phyloP scores from a whole-genome alignment of 2,329 filamentous ascomycete species.

The Beauveria asiatica region DNA sequence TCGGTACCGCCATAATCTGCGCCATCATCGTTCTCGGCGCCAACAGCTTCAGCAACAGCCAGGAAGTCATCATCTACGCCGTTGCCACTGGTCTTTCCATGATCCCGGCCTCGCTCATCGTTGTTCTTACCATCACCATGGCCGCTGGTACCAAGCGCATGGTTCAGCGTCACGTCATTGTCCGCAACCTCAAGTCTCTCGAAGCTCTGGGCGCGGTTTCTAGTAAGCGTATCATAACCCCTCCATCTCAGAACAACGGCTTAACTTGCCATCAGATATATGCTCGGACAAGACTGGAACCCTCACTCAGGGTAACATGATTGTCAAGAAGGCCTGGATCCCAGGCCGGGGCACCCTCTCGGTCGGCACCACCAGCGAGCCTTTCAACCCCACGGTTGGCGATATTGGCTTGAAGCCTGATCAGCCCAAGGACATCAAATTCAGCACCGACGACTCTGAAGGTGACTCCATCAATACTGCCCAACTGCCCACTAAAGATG shows the following conservation, averaged over 20 bases:
- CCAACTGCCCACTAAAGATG: conserved; percentile 35
- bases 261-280: conserved; percentile 31
- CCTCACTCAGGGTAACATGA: conserved; percentile 44
- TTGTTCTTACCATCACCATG: conserved; percentile 53
- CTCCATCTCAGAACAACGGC: conserved; percentile 8
- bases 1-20: conserved; percentile 46
- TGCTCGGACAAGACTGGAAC: conserved; percentile 52
- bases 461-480: conserved; percentile 19
- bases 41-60: conserved; percentile 30
- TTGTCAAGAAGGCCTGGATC: conserved; percentile 44
- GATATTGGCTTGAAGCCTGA: conserved; percentile 31
- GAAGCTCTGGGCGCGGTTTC: conserved; percentile 48
- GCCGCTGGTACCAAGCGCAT: conserved; percentile 46
- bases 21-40: conserved; percentile 37
- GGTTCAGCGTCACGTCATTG: conserved; percentile 44
- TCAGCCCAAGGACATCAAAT: conserved; percentile 28
- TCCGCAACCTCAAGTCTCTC: conserved; percentile 41
- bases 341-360: conserved; percentile 38
- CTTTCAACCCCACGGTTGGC: conserved; percentile 48
- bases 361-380: conserved; percentile 41
- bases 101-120: conserved; percentile 40
- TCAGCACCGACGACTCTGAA: conserved; percentile 18
- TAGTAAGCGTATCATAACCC: conserved; percentile 21
- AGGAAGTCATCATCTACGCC: conserved; percentile 35
- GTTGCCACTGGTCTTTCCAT: conserved; percentile 39